Conservation (phyloP, 1,139 yeast genomes). For the Wickerhamomyces sp. region DNA sequence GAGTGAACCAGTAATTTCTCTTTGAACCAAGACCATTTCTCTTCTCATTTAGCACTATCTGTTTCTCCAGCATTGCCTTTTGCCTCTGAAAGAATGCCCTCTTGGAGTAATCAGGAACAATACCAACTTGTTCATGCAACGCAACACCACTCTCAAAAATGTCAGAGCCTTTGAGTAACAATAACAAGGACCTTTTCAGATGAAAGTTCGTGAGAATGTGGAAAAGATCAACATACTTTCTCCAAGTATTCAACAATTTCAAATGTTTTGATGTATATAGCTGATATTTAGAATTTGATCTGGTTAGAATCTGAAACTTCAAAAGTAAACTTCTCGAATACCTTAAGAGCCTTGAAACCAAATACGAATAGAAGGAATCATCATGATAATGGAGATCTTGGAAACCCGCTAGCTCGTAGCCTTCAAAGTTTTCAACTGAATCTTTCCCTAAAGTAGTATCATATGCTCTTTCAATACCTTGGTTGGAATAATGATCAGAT, state of each 20-base stretch:
- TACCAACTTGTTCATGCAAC: conserved; percentile 8
- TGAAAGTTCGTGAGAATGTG: conserved; percentile 6
- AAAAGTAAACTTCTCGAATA: conserved; percentile 5
- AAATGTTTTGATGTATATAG: conserved; percentile 2
- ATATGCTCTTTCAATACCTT: conserved; percentile 3
- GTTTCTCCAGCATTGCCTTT: conserved; percentile 6
- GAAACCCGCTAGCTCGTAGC: conserved; percentile 7
- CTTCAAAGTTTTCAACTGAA: conserved; percentile 4
- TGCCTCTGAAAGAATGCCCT: conserved; percentile 1
- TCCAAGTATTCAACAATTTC: conserved; percentile 10
- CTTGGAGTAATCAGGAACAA: conserved; percentile 3
- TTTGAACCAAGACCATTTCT: not conserved
- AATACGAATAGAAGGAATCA: conserved; percentile 8
- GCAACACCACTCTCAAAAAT: conserved; percentile 12
- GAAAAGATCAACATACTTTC: conserved; percentile 9
- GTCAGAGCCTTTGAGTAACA: conserved; percentile 11
- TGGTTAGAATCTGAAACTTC: conserved; percentile 2
- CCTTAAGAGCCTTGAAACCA: conserved; percentile 4
- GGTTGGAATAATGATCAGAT: conserved; percentile 5
- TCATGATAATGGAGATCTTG: conserved; percentile 6
- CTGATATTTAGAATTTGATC: not conserved
- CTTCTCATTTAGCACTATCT: conserved; percentile 9
- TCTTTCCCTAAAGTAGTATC: conserved; percentile 10
- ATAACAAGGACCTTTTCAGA: conserved; percentile 7
- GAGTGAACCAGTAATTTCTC: conserved; percentile 9